Percentiles rank a stretch among this genome's conserved stretches.
These are phyloP conservation scores for Solanum pinnatisectum DNA, from an alignment of 257 asterid species.

Conservation along the genomic window DNA sequence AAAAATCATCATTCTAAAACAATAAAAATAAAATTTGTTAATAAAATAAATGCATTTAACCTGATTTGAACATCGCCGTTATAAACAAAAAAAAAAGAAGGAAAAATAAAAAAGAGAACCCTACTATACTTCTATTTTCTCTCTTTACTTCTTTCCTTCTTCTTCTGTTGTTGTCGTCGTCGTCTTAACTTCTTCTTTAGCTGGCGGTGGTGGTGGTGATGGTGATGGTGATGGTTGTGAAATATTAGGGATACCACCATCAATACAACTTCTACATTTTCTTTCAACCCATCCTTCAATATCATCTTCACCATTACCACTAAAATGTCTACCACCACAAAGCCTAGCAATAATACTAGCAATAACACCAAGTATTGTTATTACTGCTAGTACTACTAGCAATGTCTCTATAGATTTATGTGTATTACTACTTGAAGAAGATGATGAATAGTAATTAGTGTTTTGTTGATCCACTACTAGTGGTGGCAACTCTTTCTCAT, in stretches of 20 bases:
- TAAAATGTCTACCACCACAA: constrained; percentile 62
- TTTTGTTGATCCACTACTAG: constrained; percentile 12
- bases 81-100: neutral
- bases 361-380: constrained; percentile 56
- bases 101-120: neutral
- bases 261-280: constrained; percentile 71
- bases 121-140: neutral
- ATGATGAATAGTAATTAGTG: neutral
- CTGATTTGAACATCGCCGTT: neutral
- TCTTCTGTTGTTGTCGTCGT: neutral
- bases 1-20: neutral
- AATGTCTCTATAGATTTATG: constrained; percentile 67
- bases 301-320: constrained; percentile 68
- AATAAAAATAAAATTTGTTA: neutral
- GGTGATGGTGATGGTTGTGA: constrained; percentile 7
- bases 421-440: constrained; percentile 7
- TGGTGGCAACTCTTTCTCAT: constrained; percentile 57
- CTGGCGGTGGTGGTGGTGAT: neutral
- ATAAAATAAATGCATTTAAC: neutral
- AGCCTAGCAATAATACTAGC: constrained; percentile 73
- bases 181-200: constrained; percentile 28
- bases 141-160: constrained; percentile 10
- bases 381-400: constrained; percentile 73
- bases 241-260: constrained; percentile 38
- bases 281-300: constrained; percentile 81